phyloP scores from a whole-genome alignment of 1,284 basidiomycete genomes.

The Mycena sp. region DNA sequence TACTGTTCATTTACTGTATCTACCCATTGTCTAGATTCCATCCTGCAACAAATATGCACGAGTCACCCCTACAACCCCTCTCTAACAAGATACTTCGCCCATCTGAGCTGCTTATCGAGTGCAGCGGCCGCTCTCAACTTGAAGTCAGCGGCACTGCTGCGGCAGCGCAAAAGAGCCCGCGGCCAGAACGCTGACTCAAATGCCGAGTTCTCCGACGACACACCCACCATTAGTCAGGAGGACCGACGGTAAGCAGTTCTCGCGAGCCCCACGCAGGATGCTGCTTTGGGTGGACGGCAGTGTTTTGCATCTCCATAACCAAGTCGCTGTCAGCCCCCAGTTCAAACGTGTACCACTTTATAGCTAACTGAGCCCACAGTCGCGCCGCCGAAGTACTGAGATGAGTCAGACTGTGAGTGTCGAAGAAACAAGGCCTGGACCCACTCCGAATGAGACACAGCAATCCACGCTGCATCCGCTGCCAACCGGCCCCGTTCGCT shows the following conservation, averaged over 20 bases:
- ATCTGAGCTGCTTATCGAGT: no score
- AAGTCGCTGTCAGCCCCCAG: conserved; percentile 62
- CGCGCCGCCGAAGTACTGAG: conserved; percentile 52
- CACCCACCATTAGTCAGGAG: conserved; percentile 28
- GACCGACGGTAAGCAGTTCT: conserved; percentile 46
- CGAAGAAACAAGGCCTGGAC: conserved; percentile 10
- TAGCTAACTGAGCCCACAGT: conserved; percentile 59
- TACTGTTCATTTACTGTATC: background rate
- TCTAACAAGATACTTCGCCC: no score
- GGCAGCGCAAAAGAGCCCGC: no score
- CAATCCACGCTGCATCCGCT: conserved; percentile 65
- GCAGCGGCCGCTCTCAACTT: no score
- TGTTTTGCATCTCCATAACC: conserved; percentile 47
- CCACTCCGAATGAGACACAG: conserved; percentile 71
- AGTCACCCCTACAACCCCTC: no score
- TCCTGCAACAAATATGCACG: no score
- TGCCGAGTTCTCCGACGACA: background rate
- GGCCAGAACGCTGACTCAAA: no score
- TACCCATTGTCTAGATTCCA: no score
- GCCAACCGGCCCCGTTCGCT: conserved; percentile 70
- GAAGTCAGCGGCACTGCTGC: no score
- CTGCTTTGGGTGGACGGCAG: conserved; percentile 48
- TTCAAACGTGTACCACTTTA: conserved; percentile 64
- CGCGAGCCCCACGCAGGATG: conserved; percentile 60
- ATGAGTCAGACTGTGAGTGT: background rate